These are phyloP conservation scores for Tuber melanosporum DNA, from an alignment of 495 filamentous ascomycete species.

Conservation along the genomic window DNA sequence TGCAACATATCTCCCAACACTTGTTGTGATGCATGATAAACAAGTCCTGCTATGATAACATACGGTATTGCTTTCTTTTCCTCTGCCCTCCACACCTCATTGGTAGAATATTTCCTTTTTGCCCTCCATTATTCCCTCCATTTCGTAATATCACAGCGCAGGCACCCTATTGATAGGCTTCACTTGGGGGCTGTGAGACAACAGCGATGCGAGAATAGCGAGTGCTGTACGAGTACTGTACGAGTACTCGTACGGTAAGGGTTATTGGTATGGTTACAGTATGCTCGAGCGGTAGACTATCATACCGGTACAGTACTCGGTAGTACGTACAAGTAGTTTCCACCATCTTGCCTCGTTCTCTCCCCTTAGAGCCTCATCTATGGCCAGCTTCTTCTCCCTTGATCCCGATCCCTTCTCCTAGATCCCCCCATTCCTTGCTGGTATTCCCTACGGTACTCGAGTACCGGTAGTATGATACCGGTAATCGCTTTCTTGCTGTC, in stretches of 20 bases:
- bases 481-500: neutral
- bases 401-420: neutral
- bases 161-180: neutral
- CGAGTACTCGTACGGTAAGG: too few species aligned
- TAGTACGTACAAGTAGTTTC: neutral
- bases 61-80: neutral
- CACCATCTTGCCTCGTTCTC: neutral
- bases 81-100: neutral
- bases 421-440: too few species aligned
- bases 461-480: too few species aligned
- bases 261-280: neutral
- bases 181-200: neutral
- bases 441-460: too few species aligned
- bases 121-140: neutral
- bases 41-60: neutral
- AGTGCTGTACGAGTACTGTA: neutral
- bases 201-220: neutral
- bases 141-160: neutral
- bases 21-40: neutral
- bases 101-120: constrained; percentile 1
- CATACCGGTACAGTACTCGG: too few species aligned
- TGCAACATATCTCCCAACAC: neutral
- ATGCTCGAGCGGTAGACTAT: neutral
- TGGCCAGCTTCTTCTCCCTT: neutral
- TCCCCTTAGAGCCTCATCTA: neutral